phyloP scores from a whole-genome alignment of 179 eudicot genomes.

The Beta macrorhiza region DNA sequence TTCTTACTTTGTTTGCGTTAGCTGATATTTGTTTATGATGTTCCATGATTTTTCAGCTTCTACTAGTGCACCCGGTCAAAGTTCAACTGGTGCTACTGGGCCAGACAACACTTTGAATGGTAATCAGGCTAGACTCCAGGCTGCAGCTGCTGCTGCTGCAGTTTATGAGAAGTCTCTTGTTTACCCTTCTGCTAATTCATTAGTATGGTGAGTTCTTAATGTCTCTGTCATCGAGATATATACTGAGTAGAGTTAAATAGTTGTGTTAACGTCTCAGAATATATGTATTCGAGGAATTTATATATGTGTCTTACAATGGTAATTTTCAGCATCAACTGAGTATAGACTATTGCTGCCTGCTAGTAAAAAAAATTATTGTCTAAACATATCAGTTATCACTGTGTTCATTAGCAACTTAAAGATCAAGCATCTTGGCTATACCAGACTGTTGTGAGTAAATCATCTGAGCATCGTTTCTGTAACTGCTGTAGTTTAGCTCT shows the following conservation, averaged over 20 bases:
- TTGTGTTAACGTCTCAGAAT: neutral
- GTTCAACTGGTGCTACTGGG: conserved; percentile 40
- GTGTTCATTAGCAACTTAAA: neutral
- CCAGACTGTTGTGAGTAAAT: neutral
- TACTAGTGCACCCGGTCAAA: conserved; percentile 48
- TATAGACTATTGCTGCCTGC: neutral
- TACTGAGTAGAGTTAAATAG: neutral
- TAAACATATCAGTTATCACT: neutral
- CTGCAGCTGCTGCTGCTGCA: conserved; percentile 94
- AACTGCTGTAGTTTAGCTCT: neutral
- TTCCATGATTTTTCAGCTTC: conserved; percentile 35
- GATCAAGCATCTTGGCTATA: neutral
- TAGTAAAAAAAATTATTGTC: neutral
- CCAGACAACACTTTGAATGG: conserved; percentile 42
- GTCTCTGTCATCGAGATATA: neutral
- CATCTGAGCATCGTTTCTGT: neutral
- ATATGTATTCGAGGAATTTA: neutral
- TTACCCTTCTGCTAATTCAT: conserved; percentile 65
- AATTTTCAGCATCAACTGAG: neutral
- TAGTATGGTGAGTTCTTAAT: conserved; percentile 54
- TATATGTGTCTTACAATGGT: neutral
- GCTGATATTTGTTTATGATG: conserved; percentile 3
- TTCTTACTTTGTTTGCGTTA: neutral
- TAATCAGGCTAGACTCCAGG: conserved; percentile 73
- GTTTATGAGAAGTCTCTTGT: conserved; percentile 85